Evolutionary conservation across 768 basidiomycete genomes (phyloP).

Genomic region (Calocera cornea): DNA sequence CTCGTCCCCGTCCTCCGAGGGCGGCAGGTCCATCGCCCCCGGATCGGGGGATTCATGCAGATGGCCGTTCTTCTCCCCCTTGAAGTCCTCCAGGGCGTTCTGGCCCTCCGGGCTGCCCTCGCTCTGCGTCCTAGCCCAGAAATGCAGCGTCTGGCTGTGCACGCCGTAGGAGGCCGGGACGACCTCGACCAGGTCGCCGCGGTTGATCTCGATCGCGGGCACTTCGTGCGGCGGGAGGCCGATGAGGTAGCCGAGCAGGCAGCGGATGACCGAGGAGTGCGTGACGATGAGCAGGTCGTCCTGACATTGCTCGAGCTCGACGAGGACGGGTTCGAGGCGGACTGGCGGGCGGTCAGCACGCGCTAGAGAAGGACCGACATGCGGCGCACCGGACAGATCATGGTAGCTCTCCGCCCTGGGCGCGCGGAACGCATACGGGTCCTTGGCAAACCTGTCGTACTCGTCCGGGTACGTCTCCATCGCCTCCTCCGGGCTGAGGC

Average conservation of each 20-base stretch:
- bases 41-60: background rate
- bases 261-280: slow-evolving; percentile 93
- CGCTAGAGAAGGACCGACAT: background rate
- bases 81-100: background rate
- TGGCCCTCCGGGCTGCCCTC: background rate
- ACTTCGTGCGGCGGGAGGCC: slow-evolving; percentile 93
- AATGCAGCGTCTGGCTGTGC: slow-evolving; percentile 58
- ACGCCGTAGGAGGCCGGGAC: slow-evolving; percentile 46
- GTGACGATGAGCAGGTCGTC: slow-evolving; percentile 94
- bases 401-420: slow-evolving; percentile 96
- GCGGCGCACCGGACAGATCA: slow-evolving; percentile 60
- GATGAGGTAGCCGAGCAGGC: slow-evolving; percentile 83
- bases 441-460: slow-evolving; percentile 82
- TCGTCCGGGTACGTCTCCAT: slow-evolving; percentile 84
- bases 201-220: slow-evolving; percentile 90
- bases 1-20: background rate
- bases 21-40: background rate
- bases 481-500: slow-evolving; percentile 78
- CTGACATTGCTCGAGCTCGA: slow-evolving; percentile 87
- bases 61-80: background rate
- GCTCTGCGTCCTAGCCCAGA: slow-evolving; percentile 15
- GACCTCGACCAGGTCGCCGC: slow-evolving; percentile 85
- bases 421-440: slow-evolving; percentile 85
- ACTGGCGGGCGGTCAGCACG: slow-evolving; percentile 34
- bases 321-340: slow-evolving; percentile 79